These are phyloP conservation scores for Candida tammaniensis DNA, from an alignment of 805 yeast species.

Conservation along the genomic window DNA sequence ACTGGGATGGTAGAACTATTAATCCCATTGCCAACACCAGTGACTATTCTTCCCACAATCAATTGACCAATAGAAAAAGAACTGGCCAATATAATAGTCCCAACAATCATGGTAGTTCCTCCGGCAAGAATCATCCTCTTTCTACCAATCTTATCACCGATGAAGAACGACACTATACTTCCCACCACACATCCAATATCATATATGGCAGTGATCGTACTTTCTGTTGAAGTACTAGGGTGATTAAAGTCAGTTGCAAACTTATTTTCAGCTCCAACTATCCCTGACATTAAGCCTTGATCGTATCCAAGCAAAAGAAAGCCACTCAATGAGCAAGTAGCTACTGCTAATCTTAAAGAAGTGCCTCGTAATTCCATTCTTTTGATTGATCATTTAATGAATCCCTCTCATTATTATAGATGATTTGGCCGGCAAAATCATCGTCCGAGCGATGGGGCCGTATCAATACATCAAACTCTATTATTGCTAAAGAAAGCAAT, in stretches of 20 bases:
- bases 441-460: too few relatives aligned
- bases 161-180: slow-evolving; percentile 36
- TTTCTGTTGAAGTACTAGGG: slow-evolving; percentile 44
- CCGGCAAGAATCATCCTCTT: slow-evolving; percentile 37
- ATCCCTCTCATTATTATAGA: too few relatives aligned
- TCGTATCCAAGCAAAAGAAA: slow-evolving; percentile 31
- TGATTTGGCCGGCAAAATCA: too few relatives aligned
- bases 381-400: slow-evolving; percentile 22
- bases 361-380: slow-evolving; percentile 28
- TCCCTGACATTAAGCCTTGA: slow-evolving; percentile 45
- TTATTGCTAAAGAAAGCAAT: too few relatives aligned
- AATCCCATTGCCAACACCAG: slow-evolving; percentile 42
- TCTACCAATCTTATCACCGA: slow-evolving; percentile 41
- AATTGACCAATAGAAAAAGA: slow-evolving; percentile 56
- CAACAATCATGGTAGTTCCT: slow-evolving; percentile 35
- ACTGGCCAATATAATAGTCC: slow-evolving; percentile 35
- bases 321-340: slow-evolving; percentile 16
- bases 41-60: slow-evolving; percentile 54
- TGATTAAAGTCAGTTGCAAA: slow-evolving; percentile 35
- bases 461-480: too few relatives aligned
- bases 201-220: slow-evolving; percentile 66
- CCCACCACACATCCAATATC: slow-evolving; percentile 60
- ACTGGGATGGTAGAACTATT: slow-evolving; percentile 44
- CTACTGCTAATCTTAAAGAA: slow-evolving; percentile 22
- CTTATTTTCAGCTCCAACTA: slow-evolving; percentile 36